phyloP scores from a whole-genome alignment of 1,139 yeast genomes.

The Yamadazyma epiphylla region DNA sequence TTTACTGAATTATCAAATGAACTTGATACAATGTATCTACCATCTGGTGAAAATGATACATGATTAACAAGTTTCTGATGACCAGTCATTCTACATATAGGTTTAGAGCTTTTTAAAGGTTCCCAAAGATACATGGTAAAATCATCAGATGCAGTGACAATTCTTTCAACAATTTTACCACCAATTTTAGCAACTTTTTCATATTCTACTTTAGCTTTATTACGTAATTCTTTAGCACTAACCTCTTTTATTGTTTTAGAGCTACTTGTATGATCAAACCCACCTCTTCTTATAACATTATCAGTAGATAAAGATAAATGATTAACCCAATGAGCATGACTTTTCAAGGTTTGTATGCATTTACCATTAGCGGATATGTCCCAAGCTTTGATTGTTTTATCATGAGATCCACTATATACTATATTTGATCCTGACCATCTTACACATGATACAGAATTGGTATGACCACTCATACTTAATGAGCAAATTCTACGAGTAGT shows the following conservation, averaged over 20 bases:
- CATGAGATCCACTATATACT: constrained; percentile 90
- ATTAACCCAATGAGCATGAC: constrained; percentile 98
- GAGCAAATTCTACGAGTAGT: constrained; percentile 65
- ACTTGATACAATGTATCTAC: constrained; percentile 84
- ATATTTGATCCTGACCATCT: constrained; percentile 93
- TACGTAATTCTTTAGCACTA: constrained; percentile 28
- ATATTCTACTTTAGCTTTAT: constrained; percentile 47
- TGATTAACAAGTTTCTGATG: constrained; percentile 96
- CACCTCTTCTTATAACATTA: constrained; percentile 72
- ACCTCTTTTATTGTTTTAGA: constrained; percentile 17
- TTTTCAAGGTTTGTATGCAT: constrained; percentile 71
- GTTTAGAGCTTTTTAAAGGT: constrained; percentile 75
- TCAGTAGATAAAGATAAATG: constrained; percentile 91
- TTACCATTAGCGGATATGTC: constrained; percentile 67
- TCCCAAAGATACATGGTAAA: constrained; percentile 98
- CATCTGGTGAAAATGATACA: constrained; percentile 95
- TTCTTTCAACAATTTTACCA: constrained; percentile 69
- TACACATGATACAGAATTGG: constrained; percentile 86
- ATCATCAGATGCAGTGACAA: constrained; percentile 95
- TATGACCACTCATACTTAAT: constrained; percentile 81
- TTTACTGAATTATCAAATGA: constrained; percentile 94
- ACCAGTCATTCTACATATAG: constrained; percentile 91
- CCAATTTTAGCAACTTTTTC: constrained; percentile 74
- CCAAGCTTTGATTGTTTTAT: constrained; percentile 93
- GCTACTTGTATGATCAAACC: constrained; percentile 26